These are phyloP conservation scores for Quercus bicolor DNA, from an alignment of 306 rosid genomes.

Conservation along the genomic window DNA sequence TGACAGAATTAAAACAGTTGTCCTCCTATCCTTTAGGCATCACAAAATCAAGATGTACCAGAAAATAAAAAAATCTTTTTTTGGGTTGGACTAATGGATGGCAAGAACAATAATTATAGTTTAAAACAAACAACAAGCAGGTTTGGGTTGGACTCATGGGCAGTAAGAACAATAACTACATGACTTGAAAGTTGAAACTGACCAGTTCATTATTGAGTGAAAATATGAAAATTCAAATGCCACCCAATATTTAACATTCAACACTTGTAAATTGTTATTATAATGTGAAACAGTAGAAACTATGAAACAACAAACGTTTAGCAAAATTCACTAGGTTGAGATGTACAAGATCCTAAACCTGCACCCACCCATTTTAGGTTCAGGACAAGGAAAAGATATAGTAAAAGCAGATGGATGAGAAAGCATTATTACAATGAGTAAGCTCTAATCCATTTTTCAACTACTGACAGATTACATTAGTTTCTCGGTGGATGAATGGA, in stretches of 20 bases:
- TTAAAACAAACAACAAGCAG: neutral
- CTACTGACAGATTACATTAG: neutral
- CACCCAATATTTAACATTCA: neutral
- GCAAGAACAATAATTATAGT: neutral
- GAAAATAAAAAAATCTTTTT: neutral
- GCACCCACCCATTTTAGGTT: neutral
- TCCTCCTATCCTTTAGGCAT: neutral
- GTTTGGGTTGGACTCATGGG: neutral
- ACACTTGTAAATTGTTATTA: no score
- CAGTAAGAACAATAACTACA: no score
- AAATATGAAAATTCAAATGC: neutral
- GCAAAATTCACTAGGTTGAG: neutral
- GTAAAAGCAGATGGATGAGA: neutral
- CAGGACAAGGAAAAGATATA: neutral
- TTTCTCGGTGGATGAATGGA: neutral
- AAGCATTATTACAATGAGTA: neutral
- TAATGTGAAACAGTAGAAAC: neutral
- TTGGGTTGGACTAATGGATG: neutral
- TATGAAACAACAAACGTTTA: neutral
- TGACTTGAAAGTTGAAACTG: neutral
- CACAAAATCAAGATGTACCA: neutral
- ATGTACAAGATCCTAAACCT: neutral
- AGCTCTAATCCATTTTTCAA: neutral
- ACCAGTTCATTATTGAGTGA: neutral
- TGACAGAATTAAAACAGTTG: neutral